phyloP scores from a whole-genome alignment of 2,329 filamentous ascomycete genomes.

The Pyrenophora seminiperda region DNA sequence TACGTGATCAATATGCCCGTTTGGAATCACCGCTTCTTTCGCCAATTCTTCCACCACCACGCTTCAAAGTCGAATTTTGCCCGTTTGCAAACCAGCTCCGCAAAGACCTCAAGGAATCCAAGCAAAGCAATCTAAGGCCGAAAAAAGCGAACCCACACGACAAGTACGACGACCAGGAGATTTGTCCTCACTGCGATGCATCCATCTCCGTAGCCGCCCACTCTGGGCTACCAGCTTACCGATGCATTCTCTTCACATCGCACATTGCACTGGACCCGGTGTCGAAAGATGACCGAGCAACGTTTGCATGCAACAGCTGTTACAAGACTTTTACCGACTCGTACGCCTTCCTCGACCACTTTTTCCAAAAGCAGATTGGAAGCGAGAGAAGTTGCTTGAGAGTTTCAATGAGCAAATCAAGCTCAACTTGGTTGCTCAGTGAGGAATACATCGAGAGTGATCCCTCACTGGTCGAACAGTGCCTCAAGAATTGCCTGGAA shows the following conservation, averaged over 20 bases:
- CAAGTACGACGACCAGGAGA: constrained; percentile 42
- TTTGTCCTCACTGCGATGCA: constrained; percentile 39
- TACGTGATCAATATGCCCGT: constrained; percentile 38
- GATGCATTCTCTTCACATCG: constrained; percentile 40
- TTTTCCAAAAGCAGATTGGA: constrained; percentile 43
- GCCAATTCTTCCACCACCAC: constrained; percentile 39
- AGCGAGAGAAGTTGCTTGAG: constrained; percentile 39
- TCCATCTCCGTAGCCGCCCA: constrained; percentile 40
- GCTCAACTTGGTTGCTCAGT: constrained; percentile 21
- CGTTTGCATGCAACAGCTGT: constrained; percentile 43
- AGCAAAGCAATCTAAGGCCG: constrained; percentile 29
- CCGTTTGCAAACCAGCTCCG: constrained; percentile 38
- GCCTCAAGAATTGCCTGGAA: constrained; percentile 39
- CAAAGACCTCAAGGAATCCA: constrained; percentile 29
- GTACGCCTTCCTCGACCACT: constrained; percentile 44
- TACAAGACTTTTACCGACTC: constrained; percentile 45
- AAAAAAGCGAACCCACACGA: constrained; percentile 35
- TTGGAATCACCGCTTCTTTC: constrained; percentile 26
- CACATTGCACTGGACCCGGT: constrained; percentile 24
- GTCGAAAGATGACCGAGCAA: constrained; percentile 25
- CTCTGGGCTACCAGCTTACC: constrained; percentile 38
- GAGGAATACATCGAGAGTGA: constrained; percentile 29
- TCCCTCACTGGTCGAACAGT: constrained; percentile 36
- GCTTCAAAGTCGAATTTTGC: constrained; percentile 43
- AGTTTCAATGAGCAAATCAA: constrained; percentile 17